Conservation (phyloP, 352 stramenopile species). For the Phytophthora colocasiae region DNA sequence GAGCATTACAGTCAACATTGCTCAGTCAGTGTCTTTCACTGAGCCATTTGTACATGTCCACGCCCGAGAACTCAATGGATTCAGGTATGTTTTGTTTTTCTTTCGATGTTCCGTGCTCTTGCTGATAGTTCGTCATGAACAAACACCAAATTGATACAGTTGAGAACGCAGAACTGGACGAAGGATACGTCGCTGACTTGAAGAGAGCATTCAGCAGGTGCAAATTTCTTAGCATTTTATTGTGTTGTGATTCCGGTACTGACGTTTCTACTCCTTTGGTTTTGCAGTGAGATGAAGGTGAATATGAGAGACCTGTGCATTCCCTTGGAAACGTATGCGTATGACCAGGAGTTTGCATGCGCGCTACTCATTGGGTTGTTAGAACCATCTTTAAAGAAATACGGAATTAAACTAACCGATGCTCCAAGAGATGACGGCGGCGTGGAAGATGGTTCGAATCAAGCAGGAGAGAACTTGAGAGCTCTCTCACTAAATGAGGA, state of each 20-base stretch:
- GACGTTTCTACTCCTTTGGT: neutral
- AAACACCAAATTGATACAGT: conserved; percentile 18
- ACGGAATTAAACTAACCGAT: conserved; percentile 55
- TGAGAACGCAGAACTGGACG: conserved; percentile 67
- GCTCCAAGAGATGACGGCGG: conserved; percentile 7
- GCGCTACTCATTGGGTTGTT: conserved; percentile 76
- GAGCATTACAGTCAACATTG: conserved; percentile 71
- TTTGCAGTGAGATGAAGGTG: conserved; percentile 80
- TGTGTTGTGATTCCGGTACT: neutral
- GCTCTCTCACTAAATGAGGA: conserved; percentile 24
- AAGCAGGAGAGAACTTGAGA: conserved; percentile 7
- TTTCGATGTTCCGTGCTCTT: neutral
- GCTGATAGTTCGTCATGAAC: neutral
- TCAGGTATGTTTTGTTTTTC: conserved; percentile 37
- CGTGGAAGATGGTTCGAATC: neutral
- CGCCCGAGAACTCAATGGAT: conserved; percentile 72
- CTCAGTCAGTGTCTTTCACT: conserved; percentile 72
- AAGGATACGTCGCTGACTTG: conserved; percentile 75
- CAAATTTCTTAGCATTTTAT: neutral
- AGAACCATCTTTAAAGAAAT: conserved; percentile 76
- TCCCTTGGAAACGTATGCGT: conserved; percentile 83
- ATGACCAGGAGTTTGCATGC: conserved; percentile 81
- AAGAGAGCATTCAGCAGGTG: conserved; percentile 52
- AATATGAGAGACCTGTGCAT: conserved; percentile 88
- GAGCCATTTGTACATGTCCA: conserved; percentile 82